Evolutionary conservation across 768 basidiomycete species (phyloP).

Genomic region (Chalciporus piperatus): DNA sequence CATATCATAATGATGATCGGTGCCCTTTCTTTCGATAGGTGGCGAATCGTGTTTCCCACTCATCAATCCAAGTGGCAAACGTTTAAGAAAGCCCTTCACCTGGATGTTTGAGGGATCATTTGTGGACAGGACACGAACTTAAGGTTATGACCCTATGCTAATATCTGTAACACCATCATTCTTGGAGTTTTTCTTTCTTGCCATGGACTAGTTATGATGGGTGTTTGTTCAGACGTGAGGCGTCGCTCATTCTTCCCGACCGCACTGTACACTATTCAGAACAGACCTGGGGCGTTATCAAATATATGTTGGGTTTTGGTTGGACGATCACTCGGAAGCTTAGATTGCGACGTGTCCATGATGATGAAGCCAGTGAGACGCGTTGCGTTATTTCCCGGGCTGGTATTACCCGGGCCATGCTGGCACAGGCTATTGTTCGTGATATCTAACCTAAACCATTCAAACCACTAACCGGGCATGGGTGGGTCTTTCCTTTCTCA

Average conservation of each 20-base stretch:
- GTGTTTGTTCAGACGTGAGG: conserved; percentile 5
- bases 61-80: conserved; percentile 33
- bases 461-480: too few species aligned
- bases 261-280: conserved; percentile 30
- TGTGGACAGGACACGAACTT: conserved; percentile 1
- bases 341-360: too few species aligned
- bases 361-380: too few species aligned
- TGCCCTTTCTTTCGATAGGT: conserved; percentile 14
- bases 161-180: conserved; percentile 12
- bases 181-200: conserved; percentile 8
- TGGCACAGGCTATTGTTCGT: too few species aligned
- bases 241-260: conserved; percentile 8
- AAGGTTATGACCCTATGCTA: conserved; percentile 20
- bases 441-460: too few species aligned
- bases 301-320: background rate
- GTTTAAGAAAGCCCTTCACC: conserved; percentile 27
- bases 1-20: conserved; percentile 1
- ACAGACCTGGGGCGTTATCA: conserved; percentile 7
- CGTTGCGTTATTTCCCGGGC: too few species aligned
- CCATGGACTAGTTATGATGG: conserved; percentile 14
- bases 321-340: background rate
- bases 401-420: too few species aligned
- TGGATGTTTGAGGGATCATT: conserved; percentile 20
- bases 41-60: conserved; percentile 31
- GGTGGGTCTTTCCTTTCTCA: too few species aligned